Base-by-base conservation (phyloP, 2,329 filamentous ascomycete species). In the Xylaria sp. region DNA sequence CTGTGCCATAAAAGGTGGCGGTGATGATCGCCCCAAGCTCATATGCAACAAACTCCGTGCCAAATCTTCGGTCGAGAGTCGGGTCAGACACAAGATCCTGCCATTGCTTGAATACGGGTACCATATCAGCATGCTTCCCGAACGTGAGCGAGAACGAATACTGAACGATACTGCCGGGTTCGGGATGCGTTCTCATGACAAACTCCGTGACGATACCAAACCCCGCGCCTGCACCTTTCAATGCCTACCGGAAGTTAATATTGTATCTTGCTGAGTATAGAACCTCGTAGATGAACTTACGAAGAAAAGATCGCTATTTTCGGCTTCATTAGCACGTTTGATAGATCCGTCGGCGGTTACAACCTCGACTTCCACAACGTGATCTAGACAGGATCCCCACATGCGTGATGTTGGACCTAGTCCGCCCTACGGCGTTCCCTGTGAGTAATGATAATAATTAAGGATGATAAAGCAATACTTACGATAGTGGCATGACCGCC, bases 1-100 rank as follows among this genome's bases (percentile, higher is more conserved):
- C 78, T 0, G 85, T 85, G 9, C 89, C 89, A 73, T 89, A 90
- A 72, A 87, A 91, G 0, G 85, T 88, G 1, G 86, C 88, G 0
- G 85, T 86, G 70, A 91, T 85, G 66, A 89, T 75, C 62, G 83
- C 83, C 0, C 87, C 87, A 0, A 85, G 77, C 24, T 85, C 83
- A 39, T 86, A 81, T 53, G 88, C 79, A 39, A 88, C 81, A 61
- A 91, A 85, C 61, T 88, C 82, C 4, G 83, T 85, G 2, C 86
- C 84, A 72, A 91, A 89, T 19, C 88, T 85, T 48, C 86, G 83
- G 69, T 88, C 86, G 3, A 91, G 81, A 1, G 81, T 75, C 2
- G 86, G 84, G 65, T 90, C 85, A 0, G 82, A 77, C 45, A 88
- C 79, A 12, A 91, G 79, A 0, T 80, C 79, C 69, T 90, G 89